These are phyloP conservation scores for Malus orientalis DNA, from an alignment of 306 rosid species.

Conservation along the genomic window DNA sequence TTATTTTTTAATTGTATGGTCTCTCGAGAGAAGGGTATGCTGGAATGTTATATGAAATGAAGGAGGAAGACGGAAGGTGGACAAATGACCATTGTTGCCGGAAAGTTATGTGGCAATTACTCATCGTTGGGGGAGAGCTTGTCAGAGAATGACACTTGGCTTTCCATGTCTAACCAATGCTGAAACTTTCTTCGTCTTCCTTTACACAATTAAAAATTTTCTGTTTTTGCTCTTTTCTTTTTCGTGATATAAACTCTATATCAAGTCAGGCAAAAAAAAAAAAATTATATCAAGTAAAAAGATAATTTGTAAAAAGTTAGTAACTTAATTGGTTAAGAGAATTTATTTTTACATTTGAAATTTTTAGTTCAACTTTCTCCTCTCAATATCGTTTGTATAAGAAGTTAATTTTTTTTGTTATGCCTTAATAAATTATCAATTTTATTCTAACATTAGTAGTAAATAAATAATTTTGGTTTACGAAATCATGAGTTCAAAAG, in stretches of 20 bases:
- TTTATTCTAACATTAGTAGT: no score
- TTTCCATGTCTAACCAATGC: not conserved
- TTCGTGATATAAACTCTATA: not conserved
- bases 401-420: no score
- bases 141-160: not conserved
- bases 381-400: no score
- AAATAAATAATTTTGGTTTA: no score
- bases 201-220: not conserved
- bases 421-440: no score
- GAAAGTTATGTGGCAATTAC: constrained; percentile 3
- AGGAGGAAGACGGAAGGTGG: not conserved
- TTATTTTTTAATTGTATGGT: not conserved
- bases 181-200: not conserved
- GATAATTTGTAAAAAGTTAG: no score
- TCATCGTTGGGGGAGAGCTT: not conserved
- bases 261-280: no score
- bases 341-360: no score
- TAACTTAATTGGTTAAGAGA: no score
- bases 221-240: not conserved
- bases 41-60: not conserved
- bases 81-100: not conserved
- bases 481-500: no score
- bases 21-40: not conserved
- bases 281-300: no score
- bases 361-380: no score